phyloP scores from a whole-genome alignment of 2,329 filamentous ascomycete genomes.

The Coniochaeta prunicola region DNA sequence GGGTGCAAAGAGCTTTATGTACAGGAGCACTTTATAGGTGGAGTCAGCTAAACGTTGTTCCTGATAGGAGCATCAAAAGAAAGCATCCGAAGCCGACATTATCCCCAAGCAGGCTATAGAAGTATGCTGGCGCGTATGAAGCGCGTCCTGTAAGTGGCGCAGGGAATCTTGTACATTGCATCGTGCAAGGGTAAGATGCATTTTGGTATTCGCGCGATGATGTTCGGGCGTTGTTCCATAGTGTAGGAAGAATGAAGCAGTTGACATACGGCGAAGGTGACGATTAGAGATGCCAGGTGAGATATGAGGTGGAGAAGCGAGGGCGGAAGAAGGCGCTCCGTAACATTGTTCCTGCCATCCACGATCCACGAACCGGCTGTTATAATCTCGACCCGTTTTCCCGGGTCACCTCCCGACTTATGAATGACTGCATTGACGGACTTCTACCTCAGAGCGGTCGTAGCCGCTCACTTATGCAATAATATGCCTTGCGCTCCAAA shows the following conservation, averaged over 20 bases:
- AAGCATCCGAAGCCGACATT: not conserved
- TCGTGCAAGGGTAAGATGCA: not conserved
- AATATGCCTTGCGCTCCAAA: not conserved
- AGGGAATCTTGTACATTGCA: not conserved
- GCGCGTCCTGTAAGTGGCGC: not conserved
- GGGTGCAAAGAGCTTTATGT: not conserved
- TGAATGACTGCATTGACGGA: not conserved
- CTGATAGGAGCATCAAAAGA: not conserved
- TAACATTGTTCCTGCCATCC: not conserved
- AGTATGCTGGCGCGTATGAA: not conserved
- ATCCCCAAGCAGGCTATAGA: not conserved
- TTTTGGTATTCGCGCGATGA: not conserved
- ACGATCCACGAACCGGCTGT: not conserved
- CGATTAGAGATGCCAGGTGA: not conserved
- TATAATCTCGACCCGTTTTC: not conserved
- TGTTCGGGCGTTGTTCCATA: not conserved
- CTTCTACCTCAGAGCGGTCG: not conserved
- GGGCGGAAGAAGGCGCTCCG: conserved; percentile 2
- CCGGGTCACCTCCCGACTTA: not conserved
- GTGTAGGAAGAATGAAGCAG: not conserved
- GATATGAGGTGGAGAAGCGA: not conserved
- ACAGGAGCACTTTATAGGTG: not conserved
- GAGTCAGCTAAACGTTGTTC: not conserved
- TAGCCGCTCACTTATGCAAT: not conserved
- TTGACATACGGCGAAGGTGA: not conserved